Conservation (phyloP, 2,329 filamentous ascomycete species). For the Colletotrichum lindemuthianum region DNA sequence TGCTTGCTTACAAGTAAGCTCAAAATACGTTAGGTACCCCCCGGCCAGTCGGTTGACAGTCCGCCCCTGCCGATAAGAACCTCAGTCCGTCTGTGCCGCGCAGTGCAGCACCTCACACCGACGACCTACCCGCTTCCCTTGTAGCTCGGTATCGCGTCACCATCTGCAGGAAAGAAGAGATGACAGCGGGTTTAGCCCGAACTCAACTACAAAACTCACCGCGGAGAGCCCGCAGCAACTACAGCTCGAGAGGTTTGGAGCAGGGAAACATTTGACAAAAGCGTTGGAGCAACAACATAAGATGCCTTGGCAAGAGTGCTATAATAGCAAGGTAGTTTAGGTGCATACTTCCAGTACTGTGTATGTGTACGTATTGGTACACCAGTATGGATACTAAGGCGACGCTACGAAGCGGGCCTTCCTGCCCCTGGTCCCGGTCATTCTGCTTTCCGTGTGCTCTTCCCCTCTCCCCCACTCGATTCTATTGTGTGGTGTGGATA, state of each 20-base stretch:
- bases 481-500: conserved; percentile 23
- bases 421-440: conserved; percentile 18
- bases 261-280: too few species aligned
- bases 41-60: conserved; percentile 11
- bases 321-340: too few species aligned
- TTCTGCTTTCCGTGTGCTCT: neutral
- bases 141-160: conserved; percentile 5
- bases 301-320: too few species aligned
- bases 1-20: neutral
- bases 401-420: conserved; percentile 21
- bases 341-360: neutral
- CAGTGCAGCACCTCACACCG: conserved; percentile 4
- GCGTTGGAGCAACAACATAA: neutral
- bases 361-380: conserved; percentile 8
- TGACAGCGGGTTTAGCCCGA: too few species aligned
- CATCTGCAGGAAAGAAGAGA: neutral
- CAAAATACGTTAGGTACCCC: conserved; percentile 16
- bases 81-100: conserved; percentile 8
- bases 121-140: neutral
- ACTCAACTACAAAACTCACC: too few species aligned
- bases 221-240: too few species aligned
- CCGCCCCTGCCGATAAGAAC: conserved; percentile 19
- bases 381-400: conserved; percentile 19
- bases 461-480: conserved; percentile 10
- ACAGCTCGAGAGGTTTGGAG: too few species aligned